These are phyloP conservation scores for Stramenopiles sp. DNA, from an alignment of 352 stramenopile genomes.

Conservation along the genomic window DNA sequence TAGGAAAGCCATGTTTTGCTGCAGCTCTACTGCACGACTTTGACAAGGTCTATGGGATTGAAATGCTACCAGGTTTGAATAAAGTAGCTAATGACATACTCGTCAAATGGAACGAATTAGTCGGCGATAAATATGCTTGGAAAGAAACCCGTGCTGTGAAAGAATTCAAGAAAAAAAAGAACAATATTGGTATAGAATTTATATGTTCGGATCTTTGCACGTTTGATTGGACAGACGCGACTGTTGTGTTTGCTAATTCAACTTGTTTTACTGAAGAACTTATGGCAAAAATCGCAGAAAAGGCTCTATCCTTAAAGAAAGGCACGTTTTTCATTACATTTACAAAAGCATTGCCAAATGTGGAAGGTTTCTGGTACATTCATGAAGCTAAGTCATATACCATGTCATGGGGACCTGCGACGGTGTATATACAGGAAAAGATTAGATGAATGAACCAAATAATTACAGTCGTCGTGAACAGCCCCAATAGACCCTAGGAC, in stretches of 20 bases:
- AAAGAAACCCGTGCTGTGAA: too few species aligned
- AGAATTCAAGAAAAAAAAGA: slow-evolving; percentile 20
- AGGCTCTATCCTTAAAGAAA: slow-evolving; percentile 13
- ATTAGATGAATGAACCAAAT: too few species aligned
- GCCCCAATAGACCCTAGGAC: too few species aligned
- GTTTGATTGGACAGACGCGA: slow-evolving; percentile 26
- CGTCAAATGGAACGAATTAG: slow-evolving; percentile 20
- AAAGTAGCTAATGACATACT: slow-evolving; percentile 24
- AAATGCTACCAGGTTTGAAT: slow-evolving; percentile 37
- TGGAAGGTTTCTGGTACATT: slow-evolving; percentile 17
- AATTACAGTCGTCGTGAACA: too few species aligned
- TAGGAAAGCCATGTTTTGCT: slow-evolving; percentile 39
- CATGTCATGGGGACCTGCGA: slow-evolving; percentile 21
- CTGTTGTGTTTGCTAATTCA: slow-evolving; percentile 45
- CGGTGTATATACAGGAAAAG: slow-evolving; percentile 22
- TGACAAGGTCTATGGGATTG: slow-evolving; percentile 32
- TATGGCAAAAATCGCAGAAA: slow-evolving; percentile 18
- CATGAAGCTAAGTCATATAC: slow-evolving; percentile 19
- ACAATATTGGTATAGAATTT: slow-evolving; percentile 29
- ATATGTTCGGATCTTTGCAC: slow-evolving; percentile 26
- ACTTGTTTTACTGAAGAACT: slow-evolving; percentile 37
- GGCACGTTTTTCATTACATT: slow-evolving; percentile 20
- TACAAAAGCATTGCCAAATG: slow-evolving; percentile 18
- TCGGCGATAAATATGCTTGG: too few species aligned
- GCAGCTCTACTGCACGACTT: slow-evolving; percentile 39